phyloP scores from a whole-genome alignment of 805 yeast genomes.

The Ascoidea tarda region DNA sequence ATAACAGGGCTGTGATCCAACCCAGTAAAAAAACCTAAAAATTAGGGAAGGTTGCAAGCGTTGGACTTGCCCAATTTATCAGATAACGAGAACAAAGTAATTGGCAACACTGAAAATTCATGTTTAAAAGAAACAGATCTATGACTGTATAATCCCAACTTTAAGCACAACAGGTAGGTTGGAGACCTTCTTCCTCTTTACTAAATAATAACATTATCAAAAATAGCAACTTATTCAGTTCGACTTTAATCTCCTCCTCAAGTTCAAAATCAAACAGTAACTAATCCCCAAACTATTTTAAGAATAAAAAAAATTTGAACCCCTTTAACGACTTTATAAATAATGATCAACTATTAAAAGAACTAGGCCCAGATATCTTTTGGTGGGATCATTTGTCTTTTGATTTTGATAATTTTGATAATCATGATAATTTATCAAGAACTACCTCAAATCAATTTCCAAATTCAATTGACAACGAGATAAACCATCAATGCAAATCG shows the following conservation, averaged over 20 bases:
- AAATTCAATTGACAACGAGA: not conserved
- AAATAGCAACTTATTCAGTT: constrained; percentile 10
- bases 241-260: constrained; percentile 5
- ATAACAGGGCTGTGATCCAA: too few species aligned
- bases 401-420: not conserved
- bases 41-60: too few species aligned
- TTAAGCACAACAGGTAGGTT: too few species aligned
- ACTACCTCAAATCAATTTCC: not conserved
- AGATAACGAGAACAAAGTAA: too few species aligned
- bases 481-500: not conserved
- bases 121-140: too few species aligned
- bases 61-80: too few species aligned
- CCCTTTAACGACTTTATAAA: not conserved
- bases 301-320: not conserved
- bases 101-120: too few species aligned
- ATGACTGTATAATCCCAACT: too few species aligned
- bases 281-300: constrained; percentile 12
- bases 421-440: not conserved
- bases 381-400: not conserved
- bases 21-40: too few species aligned
- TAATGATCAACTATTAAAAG: not conserved
- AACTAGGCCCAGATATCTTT: not conserved
- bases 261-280: constrained; percentile 11
- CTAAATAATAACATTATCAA: constrained; percentile 21
- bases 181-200: constrained; percentile 32